Base-by-base conservation (phyloP, 352 stramenopile genomes). In the Phytopythium ostracodes region DNA sequence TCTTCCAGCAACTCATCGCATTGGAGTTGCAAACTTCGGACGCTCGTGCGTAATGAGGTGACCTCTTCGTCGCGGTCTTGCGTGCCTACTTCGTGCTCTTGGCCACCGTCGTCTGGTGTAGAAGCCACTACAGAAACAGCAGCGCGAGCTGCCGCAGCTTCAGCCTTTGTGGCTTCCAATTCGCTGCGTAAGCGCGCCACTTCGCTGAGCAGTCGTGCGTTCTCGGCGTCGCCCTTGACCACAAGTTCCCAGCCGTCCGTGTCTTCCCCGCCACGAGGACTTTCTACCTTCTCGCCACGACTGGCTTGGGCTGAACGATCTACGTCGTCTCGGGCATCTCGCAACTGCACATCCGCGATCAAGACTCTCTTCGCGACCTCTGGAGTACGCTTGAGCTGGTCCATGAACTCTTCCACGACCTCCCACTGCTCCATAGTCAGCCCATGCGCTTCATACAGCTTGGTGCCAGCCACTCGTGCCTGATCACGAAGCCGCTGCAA, bases 381-480 rank as follows among this genome's bases (percentile, higher is more conserved):
- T 1, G 78, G 78, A 0, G 81, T 84, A 36, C 73, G 66, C 38
- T 85, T 84, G 11, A 91, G 70, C 24, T 76, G 68, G 50, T 88
- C 75, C 54, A 92, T 89, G 60, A 89, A 85, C n/a, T 79, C 75
- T 65, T 89, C 76, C 1, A 89, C 79, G 35, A 73, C 65, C 42
- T 62, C 22, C 77, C 75, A 88, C 52, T 88, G 72, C 33, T 87
- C 79, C 3, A 59, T 80, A 0, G 75, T 87, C 31, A 91, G 66
- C 0, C 79, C 79, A 62, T 88, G 76, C 15, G 68, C 59, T 25
- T 91, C 75, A 52, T 81, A 88, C 5, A 89, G 55, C 40, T 85
- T 82, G 11, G 71, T 63, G 4, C 78, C 73, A 6, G 77, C 64
- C 14, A 84, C 20, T 0, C 76, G 73, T 5, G 80, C 81, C 58